Base-by-base conservation (phyloP, 345 rosid species). In the Kernera saxatilis region DNA sequence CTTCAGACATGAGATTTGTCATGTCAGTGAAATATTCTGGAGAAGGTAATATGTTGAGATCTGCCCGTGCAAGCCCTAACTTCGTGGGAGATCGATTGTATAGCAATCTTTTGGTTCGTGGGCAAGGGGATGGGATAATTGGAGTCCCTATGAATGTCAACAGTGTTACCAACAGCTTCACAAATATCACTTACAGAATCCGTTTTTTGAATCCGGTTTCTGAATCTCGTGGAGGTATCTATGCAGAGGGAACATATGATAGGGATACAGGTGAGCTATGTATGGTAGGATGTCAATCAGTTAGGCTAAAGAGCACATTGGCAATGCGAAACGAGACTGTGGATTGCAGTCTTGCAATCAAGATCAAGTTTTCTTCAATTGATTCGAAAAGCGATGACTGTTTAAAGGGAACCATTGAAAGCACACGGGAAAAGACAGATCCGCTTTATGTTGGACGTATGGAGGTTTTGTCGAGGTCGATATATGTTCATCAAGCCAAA, bases 221-320 rank as follows among this genome's bases (percentile, higher is more conserved):
- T 26, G 76, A 73, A 13, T 57, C 83, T 17, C 75, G 53, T 54
- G 76, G 78, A 40, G 85, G 81, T 60, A 82, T 93, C 72, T 79
- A 80, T 56, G 91, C 92, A 17, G 98, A 93, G 77, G 98, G 98
- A 69, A 77, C 75, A 3, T 91, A 93, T 69, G 78, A 85, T 79
- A 67, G 74, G 32, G 75, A 82, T 39, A 79, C 79, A 26, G 96
- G 98, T 68, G 78, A 73, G 55, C 76, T 93, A 59, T 93, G 98
- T 76, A 87, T 93, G 98, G 74, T 87, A 40, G 98, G 97, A 14
- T 93, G 98, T 74, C 83, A 78, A 64, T 64, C 68, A 11, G n/a
- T 74, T 41, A 46, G 64, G 51, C 64, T 70, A 59, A 61, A 73
- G 12, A 60, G 64, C 71, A 52, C 30, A 48, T 48, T 48, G 8